A percentile compares a stretch with the other conserved stretches of the same genome.
Conservation (phyloP, 1,139 yeast species). For the Taphrina wiesneri region DNA sequence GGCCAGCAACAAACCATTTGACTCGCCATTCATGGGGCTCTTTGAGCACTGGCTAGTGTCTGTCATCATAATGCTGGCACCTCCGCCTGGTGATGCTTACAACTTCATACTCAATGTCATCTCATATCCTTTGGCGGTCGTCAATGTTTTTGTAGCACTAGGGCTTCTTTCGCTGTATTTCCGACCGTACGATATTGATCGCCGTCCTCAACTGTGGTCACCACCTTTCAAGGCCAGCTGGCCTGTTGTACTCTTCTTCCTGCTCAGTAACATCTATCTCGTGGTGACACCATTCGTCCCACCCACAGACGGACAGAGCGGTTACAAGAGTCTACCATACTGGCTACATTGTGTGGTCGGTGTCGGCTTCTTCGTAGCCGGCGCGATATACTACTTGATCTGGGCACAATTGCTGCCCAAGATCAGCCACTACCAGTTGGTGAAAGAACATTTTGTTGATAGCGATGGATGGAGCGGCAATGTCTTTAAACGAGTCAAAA, state of each 20-base stretch:
- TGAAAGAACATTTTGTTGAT: constrained; percentile 62
- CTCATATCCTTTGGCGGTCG: constrained; percentile 71
- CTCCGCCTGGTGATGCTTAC: constrained; percentile 79
- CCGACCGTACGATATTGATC: constrained; percentile 45
- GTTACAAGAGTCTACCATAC: constrained; percentile 69
- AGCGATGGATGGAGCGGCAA: constrained; percentile 53
- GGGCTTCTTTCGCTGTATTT: constrained; percentile 65
- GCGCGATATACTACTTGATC: constrained; percentile 68
- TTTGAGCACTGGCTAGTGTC: constrained; percentile 59
- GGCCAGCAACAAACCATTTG: constrained; percentile 58
- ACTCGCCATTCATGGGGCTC: constrained; percentile 58
- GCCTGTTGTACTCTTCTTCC: constrained; percentile 65
- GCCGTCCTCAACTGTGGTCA: constrained; percentile 63
- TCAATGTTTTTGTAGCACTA: constrained; percentile 71
- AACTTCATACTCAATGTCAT: constrained; percentile 71
- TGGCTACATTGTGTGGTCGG: constrained; percentile 60
- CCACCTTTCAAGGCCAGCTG: constrained; percentile 73
- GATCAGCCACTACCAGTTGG: constrained; percentile 60
- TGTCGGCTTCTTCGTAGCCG: constrained; percentile 73
- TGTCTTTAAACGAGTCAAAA: background rate
- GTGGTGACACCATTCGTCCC: constrained; percentile 72
- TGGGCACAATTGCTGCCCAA: constrained; percentile 66
- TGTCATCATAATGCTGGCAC: constrained; percentile 58
- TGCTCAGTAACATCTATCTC: constrained; percentile 67
- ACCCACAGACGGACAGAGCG: constrained; percentile 60